These are phyloP conservation scores for Tardiomyces digboiensis DNA, from an alignment of 1,139 yeast species.

Conservation along the genomic window DNA sequence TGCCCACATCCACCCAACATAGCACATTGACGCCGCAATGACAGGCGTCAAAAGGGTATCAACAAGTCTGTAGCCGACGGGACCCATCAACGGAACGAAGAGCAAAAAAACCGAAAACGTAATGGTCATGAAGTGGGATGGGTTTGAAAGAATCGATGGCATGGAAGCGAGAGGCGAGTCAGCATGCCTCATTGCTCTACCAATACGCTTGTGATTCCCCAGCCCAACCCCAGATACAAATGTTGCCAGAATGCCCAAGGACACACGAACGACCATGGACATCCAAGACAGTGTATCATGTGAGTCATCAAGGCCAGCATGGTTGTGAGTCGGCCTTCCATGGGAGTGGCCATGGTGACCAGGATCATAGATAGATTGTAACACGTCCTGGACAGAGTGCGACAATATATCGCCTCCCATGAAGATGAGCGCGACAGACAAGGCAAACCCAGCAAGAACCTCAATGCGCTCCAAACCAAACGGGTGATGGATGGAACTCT, in stretches of 20 bases:
- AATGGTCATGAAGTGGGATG: slow-evolving; percentile 56
- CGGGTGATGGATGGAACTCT: slow-evolving; percentile 75
- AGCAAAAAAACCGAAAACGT: slow-evolving; percentile 37
- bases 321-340: slow-evolving; percentile 34
- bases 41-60: slow-evolving; percentile 29
- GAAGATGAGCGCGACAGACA: slow-evolving; percentile 76
- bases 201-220: slow-evolving; percentile 24
- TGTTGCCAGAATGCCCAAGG: slow-evolving; percentile 25
- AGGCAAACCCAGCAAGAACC: slow-evolving; percentile 79
- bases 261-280: slow-evolving; percentile 19
- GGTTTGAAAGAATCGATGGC: slow-evolving; percentile 34
- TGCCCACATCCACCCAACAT: slow-evolving; percentile 32
- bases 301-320: slow-evolving; percentile 30
- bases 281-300: slow-evolving; percentile 12
- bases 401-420: slow-evolving; percentile 86
- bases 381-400: slow-evolving; percentile 68
- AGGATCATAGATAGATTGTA: slow-evolving; percentile 20
- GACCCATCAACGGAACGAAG: slow-evolving; percentile 22
- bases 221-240: slow-evolving; percentile 25
- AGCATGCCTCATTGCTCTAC: slow-evolving; percentile 18
- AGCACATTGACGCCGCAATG: slow-evolving; percentile 31
- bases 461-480: slow-evolving; percentile 88
- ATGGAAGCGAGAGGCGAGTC: slow-evolving; percentile 11
- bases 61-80: slow-evolving; percentile 15
- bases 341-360: slow-evolving; percentile 28